Conservation (phyloP, 1,284 basidiomycete genomes). For the Paramarasmius palmivorus region DNA sequence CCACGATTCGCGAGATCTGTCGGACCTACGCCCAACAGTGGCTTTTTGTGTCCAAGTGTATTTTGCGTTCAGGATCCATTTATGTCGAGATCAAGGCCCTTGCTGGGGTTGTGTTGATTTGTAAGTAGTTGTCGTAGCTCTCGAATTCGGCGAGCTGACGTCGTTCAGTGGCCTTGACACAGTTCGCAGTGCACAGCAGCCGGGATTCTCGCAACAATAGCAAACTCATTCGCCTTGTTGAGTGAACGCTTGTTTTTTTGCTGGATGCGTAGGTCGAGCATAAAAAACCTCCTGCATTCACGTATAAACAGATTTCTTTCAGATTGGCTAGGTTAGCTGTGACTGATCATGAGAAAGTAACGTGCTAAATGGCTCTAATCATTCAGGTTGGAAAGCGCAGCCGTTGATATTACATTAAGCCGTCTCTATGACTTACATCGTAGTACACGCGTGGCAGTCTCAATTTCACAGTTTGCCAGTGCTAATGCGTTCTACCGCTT, state of each 20-base stretch:
- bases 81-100: neutral
- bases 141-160: neutral
- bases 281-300: no score
- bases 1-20: no score
- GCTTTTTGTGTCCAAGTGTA: neutral
- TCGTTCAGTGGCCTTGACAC: neutral
- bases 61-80: neutral
- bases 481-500: neutral
- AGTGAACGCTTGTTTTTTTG: no score
- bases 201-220: no score
- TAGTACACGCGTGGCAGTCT: neutral
- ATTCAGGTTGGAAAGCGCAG: neutral
- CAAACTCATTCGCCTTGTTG: no score
- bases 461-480: no score
- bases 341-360: neutral
- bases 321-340: conserved; percentile 26
- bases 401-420: neutral
- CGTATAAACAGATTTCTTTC: neutral
- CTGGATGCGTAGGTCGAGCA: no score
- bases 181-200: neutral
- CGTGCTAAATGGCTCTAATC: no score
- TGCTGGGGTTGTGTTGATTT: neutral
- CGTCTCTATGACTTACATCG: neutral
- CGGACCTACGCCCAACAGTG: no score
- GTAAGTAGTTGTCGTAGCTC: neutral